Conservation (phyloP, 169 alveolate species). For the Plasmodium inui region DNA sequence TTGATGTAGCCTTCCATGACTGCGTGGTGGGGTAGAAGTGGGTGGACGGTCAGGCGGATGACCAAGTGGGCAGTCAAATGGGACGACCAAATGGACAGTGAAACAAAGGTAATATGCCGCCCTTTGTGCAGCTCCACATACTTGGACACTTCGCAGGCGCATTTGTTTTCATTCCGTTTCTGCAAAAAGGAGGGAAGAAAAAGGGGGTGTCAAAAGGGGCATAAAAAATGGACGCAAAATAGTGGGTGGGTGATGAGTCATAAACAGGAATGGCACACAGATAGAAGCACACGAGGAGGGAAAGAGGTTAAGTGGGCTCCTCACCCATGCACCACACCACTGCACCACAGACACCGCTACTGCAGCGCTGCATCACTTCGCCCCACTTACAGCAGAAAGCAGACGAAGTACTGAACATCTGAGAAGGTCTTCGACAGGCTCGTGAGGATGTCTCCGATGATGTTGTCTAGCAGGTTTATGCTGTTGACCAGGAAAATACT, state of each 20-base stretch:
- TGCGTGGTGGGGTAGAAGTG: not conserved
- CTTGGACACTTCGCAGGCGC: conserved; percentile 66
- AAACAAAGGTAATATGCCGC: not conserved
- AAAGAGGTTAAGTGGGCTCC: not conserved
- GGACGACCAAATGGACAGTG: not conserved
- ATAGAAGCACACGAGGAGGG: not conserved
- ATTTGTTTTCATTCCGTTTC: conserved; percentile 46
- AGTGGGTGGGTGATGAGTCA: too few relatives aligned
- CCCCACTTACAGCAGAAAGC: conserved; percentile 79
- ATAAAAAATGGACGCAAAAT: not conserved
- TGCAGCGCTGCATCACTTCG: not conserved
- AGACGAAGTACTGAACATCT: conserved; percentile 82
- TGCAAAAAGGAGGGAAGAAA: not conserved
- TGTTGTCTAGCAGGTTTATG: conserved; percentile 84
- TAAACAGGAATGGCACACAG: too few relatives aligned
- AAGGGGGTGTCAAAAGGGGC: not conserved
- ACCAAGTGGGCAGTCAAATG: not conserved
- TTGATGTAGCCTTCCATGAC: conserved; percentile 81
- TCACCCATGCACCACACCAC: too few relatives aligned
- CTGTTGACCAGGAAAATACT: conserved; percentile 80
- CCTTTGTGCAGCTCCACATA: not conserved
- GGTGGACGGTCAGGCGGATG: not conserved
- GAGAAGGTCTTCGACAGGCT: conserved; percentile 86
- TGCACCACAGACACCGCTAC: too few relatives aligned
- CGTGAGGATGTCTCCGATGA: conserved; percentile 88